These are phyloP conservation scores for Leishmania aethiopica DNA, from an alignment of 208 protist genomes.

Conservation along the genomic window DNA sequence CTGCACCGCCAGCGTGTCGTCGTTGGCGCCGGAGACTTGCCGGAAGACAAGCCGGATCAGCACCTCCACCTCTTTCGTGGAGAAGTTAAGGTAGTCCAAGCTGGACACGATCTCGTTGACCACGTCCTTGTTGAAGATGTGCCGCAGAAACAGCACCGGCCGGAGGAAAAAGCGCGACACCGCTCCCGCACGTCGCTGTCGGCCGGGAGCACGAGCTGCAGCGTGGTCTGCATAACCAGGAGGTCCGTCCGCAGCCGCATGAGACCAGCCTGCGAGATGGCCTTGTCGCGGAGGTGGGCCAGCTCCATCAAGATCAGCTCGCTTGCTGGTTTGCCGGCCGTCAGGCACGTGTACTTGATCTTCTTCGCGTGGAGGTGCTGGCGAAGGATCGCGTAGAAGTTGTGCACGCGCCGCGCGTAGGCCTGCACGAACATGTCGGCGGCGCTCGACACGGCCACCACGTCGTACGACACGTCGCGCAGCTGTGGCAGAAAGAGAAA, in stretches of 20 bases:
- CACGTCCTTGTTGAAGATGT: conserved; percentile 80
- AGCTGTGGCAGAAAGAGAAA: conserved; percentile 89
- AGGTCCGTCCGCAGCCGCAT: conserved; percentile 65
- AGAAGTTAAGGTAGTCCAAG: conserved; percentile 71
- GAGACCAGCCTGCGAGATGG: conserved; percentile 66
- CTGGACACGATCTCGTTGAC: conserved; percentile 80
- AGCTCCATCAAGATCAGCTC: conserved; percentile 81
- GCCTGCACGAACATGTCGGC: conserved; percentile 88
- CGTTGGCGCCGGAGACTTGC: conserved; percentile 62
- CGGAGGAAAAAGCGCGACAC: conserved; percentile 67
- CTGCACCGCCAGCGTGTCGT: conserved; percentile 50
- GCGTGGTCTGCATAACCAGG: conserved; percentile 74
- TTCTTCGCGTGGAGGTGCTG: conserved; percentile 62
- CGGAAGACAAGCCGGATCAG: conserved; percentile 84
- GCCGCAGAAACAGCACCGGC: conserved; percentile 73
- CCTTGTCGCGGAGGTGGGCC: conserved; percentile 82
- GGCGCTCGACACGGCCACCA: conserved; percentile 57
- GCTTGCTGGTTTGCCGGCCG: conserved; percentile 69
- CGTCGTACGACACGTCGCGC: conserved; percentile 83
- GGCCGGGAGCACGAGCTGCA: conserved; percentile 72
- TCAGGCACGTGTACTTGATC: conserved; percentile 77
- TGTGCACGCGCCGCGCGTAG: conserved; percentile 72
- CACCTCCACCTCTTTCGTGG: conserved; percentile 65
- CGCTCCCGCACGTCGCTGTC: conserved; percentile 71
- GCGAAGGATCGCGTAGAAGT: conserved; percentile 71